phyloP scores from a whole-genome alignment of 768 basidiomycete genomes.

The Strobilomyces echinocephalus region DNA sequence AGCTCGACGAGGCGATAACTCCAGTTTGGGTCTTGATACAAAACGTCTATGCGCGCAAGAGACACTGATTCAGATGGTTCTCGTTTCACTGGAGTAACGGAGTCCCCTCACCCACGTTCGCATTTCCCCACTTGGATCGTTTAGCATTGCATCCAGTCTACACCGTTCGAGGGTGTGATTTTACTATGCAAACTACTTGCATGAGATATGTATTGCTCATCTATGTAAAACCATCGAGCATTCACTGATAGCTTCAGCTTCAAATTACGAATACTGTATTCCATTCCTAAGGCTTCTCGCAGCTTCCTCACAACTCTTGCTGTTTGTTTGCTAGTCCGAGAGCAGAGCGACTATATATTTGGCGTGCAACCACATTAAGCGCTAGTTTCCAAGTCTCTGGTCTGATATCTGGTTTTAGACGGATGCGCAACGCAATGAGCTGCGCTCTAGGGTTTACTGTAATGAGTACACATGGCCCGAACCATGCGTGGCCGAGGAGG shows the following conservation, averaged over 20 bases:
- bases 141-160: constrained; percentile 21
- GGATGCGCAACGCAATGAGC: neutral
- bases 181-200: constrained; percentile 10
- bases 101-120: neutral
- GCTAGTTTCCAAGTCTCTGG: neutral
- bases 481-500: neutral
- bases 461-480: neutral
- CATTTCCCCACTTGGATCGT: constrained; percentile 6
- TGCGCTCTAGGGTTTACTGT: neutral
- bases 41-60: constrained; percentile 51
- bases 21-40: constrained; percentile 53
- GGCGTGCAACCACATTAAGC: neutral
- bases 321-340: neutral
- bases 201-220: neutral
- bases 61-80: constrained; percentile 11
- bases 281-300: neutral
- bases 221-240: constrained; percentile 2
- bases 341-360: neutral
- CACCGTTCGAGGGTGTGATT: constrained; percentile 14
- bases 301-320: neutral
- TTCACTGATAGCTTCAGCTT: neutral
- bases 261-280: neutral
- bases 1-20: constrained; percentile 44
- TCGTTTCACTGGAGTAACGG: neutral
- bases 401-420: neutral